These are phyloP conservation scores for Syzygium grande DNA, from an alignment of 345 rosid genomes.

Conservation along the genomic window DNA sequence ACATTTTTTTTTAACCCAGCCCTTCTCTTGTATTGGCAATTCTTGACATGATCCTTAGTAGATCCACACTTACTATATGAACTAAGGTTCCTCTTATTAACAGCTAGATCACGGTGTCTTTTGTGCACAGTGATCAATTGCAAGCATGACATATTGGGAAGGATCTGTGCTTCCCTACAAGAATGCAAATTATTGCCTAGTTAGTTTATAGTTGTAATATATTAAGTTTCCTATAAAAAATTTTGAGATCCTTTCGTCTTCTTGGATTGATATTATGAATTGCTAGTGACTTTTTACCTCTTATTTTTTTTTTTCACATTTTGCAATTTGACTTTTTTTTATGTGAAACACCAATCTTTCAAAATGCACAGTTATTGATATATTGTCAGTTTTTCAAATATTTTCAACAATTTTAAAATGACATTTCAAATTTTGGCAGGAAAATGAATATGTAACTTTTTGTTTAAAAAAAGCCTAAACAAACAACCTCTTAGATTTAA, in stretches of 20 bases:
- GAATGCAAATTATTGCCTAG: neutral
- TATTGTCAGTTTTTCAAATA: neutral
- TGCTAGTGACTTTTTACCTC: neutral
- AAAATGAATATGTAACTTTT: neutral
- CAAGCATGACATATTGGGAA: neutral
- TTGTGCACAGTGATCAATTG: neutral
- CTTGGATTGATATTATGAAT: neutral
- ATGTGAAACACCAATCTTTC: neutral
- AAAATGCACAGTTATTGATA: neutral
- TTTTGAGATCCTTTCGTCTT: neutral
- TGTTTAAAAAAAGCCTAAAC: neutral
- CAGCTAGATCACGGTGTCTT: neutral
- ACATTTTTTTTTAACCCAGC: neutral
- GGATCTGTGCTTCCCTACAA: neutral
- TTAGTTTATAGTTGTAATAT: neutral
- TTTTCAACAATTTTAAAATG: neutral
- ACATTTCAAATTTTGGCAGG: neutral
- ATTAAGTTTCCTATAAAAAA: neutral
- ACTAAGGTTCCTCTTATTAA: neutral
- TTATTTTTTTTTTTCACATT: neutral
- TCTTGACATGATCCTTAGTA: neutral
- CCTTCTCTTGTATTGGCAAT: neutral
- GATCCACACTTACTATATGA: neutral
- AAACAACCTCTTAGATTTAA: neutral
- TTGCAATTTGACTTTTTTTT: neutral